Percentiles rank a stretch among this genome's conserved stretches.
Conservation (phyloP, 2,329 filamentous ascomycete species). For the Paradendryphiella salina region DNA sequence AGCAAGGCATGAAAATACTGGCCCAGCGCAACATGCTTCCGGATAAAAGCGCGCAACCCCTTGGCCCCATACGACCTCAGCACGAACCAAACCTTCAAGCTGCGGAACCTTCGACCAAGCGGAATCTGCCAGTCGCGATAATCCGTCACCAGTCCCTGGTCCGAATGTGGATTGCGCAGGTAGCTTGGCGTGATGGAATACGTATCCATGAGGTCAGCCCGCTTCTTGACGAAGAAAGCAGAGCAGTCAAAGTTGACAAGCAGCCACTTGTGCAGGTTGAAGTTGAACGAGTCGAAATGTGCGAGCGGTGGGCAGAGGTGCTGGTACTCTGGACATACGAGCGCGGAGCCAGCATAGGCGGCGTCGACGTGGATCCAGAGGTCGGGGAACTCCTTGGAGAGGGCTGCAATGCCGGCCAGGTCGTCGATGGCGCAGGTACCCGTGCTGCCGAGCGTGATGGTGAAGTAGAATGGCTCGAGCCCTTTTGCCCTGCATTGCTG, state of each 20-base stretch:
- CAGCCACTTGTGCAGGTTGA: slow-evolving; percentile 98
- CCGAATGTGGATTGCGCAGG: slow-evolving; percentile 78
- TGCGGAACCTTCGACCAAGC: slow-evolving; percentile 82
- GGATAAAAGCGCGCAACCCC: slow-evolving; percentile 74
- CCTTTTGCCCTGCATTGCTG: slow-evolving; percentile 68
- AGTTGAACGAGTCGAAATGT: slow-evolving; percentile 83
- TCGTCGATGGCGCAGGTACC: slow-evolving; percentile 87
- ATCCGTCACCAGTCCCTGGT: slow-evolving; percentile 84
- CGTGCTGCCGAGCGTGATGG: slow-evolving; percentile 81
- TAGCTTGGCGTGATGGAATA: slow-evolving; percentile 80
- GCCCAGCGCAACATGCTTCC: slow-evolving; percentile 69
- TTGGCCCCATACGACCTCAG: slow-evolving; percentile 77
- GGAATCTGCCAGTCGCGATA: slow-evolving; percentile 98
- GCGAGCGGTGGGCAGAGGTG: slow-evolving; percentile 64
- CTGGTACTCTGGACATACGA: slow-evolving; percentile 80
- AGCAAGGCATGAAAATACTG: slow-evolving; percentile 69
- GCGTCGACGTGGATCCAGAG: slow-evolving; percentile 95
- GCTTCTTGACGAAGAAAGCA: slow-evolving; percentile 75
- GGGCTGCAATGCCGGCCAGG: slow-evolving; percentile 67
- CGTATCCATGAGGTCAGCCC: slow-evolving; percentile 75
- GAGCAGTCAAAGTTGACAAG: slow-evolving; percentile 87
- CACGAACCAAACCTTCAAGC: slow-evolving; percentile 95
- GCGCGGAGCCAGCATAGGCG: slow-evolving; percentile 84
- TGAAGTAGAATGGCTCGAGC: slow-evolving; percentile 84
- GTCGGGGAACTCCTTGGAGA: slow-evolving; percentile 58